phyloP scores from a whole-genome alignment of 345 rosid species.

The Gossypium arboreum region DNA sequence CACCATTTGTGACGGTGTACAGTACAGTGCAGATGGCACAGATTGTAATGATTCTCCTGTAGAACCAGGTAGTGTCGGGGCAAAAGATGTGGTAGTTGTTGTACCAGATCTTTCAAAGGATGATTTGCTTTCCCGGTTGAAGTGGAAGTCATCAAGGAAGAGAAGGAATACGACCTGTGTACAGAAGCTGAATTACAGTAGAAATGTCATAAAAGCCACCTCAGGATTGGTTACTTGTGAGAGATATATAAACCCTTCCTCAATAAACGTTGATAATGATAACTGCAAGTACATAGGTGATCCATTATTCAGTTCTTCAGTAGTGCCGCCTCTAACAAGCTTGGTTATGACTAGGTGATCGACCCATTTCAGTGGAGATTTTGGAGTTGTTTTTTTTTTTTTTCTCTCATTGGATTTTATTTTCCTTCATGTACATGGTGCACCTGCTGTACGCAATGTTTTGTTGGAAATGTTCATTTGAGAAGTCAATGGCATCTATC shows the following conservation, averaged over 20 bases:
- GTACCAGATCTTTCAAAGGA: constrained; percentile 53
- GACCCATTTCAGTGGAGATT: background rate
- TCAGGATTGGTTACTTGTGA: constrained; percentile 15
- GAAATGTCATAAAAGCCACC: constrained; percentile 3
- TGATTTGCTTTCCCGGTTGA: constrained; percentile 44
- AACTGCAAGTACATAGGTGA: constrained; percentile 59
- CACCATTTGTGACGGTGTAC: constrained; percentile 15
- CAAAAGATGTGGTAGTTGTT: constrained; percentile 23
- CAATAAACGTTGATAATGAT: constrained; percentile 49
- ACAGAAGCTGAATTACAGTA: constrained; percentile 23
- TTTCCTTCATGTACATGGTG: constrained; percentile 16
- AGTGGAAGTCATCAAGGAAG: constrained; percentile 63
- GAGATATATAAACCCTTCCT: constrained; percentile 26
- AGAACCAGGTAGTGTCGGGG: constrained; percentile 20
- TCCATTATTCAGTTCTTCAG: constrained; percentile 44
- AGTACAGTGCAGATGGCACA: constrained; percentile 20
- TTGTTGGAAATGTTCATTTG: background rate
- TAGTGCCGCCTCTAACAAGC: constrained; percentile 45
- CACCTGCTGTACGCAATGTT: background rate
- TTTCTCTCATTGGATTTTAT: constrained; percentile 18
- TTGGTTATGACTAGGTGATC: constrained; percentile 69
- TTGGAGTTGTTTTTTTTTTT: constrained; percentile 1
- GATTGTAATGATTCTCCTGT: constrained; percentile 16
- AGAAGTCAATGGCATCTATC: constrained; percentile 25
- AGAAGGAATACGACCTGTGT: constrained; percentile 34